These are phyloP conservation scores for Sphagnum magellanicum DNA, from an alignment of 228 moss, liverwort and hornwort genomes.

Conservation along the genomic window DNA sequence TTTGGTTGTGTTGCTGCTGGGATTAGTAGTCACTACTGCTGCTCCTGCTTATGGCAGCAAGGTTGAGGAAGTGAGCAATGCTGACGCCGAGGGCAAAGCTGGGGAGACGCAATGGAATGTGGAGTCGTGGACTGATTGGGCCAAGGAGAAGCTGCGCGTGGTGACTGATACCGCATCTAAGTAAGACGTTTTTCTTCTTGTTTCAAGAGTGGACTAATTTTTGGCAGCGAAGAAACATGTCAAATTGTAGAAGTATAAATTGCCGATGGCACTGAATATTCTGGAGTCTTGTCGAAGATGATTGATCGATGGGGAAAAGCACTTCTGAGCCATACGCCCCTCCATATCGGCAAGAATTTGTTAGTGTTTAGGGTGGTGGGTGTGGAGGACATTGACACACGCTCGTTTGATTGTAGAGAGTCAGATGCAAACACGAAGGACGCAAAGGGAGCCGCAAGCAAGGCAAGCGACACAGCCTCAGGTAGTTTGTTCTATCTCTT, in stretches of 20 bases:
- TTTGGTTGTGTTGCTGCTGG: constrained; percentile 6
- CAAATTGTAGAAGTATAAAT: no score
- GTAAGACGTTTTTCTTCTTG: no score
- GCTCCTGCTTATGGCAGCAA: constrained; percentile 6
- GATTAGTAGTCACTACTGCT: neutral
- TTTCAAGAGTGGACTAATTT: no score
- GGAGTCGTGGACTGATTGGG: constrained; percentile 21
- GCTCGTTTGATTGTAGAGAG: constrained; percentile 1
- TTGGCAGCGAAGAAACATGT: no score
- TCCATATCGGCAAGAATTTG: no score
- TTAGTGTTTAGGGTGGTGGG: no score
- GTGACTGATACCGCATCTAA: neutral
- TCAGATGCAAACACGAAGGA: constrained; percentile 6
- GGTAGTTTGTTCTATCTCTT: constrained; percentile 1
- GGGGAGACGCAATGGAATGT: constrained; percentile 13
- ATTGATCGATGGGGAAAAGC: no score
- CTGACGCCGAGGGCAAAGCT: constrained; percentile 6
- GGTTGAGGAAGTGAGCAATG: constrained; percentile 1
- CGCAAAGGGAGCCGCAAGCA: constrained; percentile 11
- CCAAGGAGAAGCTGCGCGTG: constrained; percentile 30
- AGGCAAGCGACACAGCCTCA: constrained; percentile 9
- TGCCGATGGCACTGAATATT: no score
- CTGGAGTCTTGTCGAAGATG: no score
- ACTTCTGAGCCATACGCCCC: no score
- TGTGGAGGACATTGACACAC: no score